Conservation (phyloP, 768 basidiomycete species). For the Amylocystis lapponica region DNA sequence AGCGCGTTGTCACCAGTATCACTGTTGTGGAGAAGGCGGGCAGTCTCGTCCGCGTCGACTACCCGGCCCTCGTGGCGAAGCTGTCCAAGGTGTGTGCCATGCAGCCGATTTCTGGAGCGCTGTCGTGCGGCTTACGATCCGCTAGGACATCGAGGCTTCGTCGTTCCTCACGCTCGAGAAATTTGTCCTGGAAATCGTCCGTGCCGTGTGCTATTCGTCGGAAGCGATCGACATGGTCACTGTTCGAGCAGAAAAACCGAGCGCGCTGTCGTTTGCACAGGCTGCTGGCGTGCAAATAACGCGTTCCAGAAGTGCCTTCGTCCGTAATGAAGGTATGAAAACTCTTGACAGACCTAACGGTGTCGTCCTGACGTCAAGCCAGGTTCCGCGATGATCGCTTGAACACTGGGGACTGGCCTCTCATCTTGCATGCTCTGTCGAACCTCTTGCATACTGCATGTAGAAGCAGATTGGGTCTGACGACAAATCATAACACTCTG, state of each 20-base stretch:
- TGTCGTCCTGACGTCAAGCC: too few species aligned
- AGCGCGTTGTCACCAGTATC: constrained; percentile 55
- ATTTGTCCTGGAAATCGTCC: constrained; percentile 43
- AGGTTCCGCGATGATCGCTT: too few species aligned
- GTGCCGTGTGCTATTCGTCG: constrained; percentile 30
- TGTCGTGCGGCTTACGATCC: background rate
- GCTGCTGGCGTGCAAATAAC: constrained; percentile 60
- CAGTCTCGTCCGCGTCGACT: constrained; percentile 29
- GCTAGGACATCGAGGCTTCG: constrained; percentile 43
- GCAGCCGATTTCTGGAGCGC: background rate
- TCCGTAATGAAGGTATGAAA: too few species aligned
- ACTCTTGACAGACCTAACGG: too few species aligned
- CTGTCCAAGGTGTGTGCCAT: constrained; percentile 21
- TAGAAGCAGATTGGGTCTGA: too few species aligned
- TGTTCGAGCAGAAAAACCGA: constrained; percentile 61
- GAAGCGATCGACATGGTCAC: constrained; percentile 36
- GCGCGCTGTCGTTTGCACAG: constrained; percentile 63
- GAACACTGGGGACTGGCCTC: too few species aligned
- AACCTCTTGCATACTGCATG: too few species aligned
- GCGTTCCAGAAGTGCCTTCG: constrained; percentile 21
- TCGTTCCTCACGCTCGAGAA: constrained; percentile 59
- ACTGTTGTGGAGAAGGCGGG: constrained; percentile 30
- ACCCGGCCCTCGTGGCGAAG: constrained; percentile 29
- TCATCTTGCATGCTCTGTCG: too few species aligned
- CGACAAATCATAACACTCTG: too few species aligned